Evolutionary conservation across 495 filamentous ascomycete species (phyloP).

Genomic region (Penicillium antarcticum): DNA sequence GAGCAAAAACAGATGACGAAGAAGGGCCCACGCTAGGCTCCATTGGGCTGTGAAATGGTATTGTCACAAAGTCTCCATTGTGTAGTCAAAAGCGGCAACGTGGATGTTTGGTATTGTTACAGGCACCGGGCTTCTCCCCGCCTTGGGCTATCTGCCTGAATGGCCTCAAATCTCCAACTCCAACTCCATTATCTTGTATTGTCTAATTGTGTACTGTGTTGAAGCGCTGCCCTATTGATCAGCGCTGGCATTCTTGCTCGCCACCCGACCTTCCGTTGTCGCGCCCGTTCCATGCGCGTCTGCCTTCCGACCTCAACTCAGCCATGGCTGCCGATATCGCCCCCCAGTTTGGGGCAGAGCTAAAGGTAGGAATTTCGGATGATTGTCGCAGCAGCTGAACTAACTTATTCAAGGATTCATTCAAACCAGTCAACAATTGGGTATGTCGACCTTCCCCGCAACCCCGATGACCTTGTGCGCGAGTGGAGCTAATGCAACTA

Average conservation of each 20-base stretch:
- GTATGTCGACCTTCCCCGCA: constrained; percentile 42
- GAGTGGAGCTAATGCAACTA: constrained; percentile 27
- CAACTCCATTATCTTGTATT: neutral
- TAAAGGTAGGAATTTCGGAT: constrained; percentile 62
- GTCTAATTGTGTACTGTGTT: no score
- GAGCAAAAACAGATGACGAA: constrained; percentile 13
- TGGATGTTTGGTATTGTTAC: constrained; percentile 35
- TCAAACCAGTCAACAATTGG: constrained; percentile 92
- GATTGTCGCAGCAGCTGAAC: neutral
- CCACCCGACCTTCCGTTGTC: neutral
- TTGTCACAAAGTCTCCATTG: neutral
- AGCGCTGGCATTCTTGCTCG: neutral
- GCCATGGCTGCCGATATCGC: constrained; percentile 73
- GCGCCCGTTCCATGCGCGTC: constrained; percentile 18
- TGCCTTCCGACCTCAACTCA: constrained; percentile 11
- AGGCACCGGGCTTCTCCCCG: constrained; percentile 31
- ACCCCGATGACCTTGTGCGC: constrained; percentile 13
- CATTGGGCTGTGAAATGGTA: constrained; percentile 6
- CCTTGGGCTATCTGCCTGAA: constrained; percentile 23
- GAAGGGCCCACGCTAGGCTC: constrained; percentile 2
- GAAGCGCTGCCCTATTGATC: no score
- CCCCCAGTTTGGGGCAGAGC: constrained; percentile 82
- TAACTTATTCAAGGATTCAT: constrained; percentile 66
- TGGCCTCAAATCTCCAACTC: constrained; percentile 7
- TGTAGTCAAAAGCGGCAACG: constrained; percentile 5